Conservation (phyloP, 345 rosid genomes). For the Eucalyptus guilfoylei region DNA sequence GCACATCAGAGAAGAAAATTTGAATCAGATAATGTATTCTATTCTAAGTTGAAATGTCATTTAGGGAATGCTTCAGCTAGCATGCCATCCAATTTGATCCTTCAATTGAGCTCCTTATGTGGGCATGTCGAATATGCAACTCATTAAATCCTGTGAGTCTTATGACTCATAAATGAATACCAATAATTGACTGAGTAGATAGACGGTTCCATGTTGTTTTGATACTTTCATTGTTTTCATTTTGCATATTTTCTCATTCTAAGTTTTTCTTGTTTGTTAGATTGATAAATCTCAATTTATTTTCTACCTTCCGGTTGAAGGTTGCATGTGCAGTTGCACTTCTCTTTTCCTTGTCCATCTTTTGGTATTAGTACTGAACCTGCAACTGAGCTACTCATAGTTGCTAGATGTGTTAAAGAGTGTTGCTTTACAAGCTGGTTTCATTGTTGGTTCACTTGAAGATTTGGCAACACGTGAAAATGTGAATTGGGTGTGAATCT, state of each 20-base stretch:
- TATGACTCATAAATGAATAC: not conserved
- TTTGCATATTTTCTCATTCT: not conserved
- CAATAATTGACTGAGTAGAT: not conserved
- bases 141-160: constrained; percentile 64
- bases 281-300: not conserved
- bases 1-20: not conserved
- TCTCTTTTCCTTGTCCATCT: not conserved
- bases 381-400: not conserved
- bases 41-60: not conserved
- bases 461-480: not conserved
- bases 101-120: constrained; percentile 21
- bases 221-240: not conserved
- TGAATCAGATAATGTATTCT: not conserved
- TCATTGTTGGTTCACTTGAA: not conserved
- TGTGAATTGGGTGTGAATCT: not conserved
- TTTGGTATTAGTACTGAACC: not conserved
- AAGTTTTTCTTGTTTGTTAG: not conserved
- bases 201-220: not conserved
- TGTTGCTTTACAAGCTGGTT: not conserved
- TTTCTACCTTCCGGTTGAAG: not conserved
- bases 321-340: not conserved
- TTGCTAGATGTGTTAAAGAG: not conserved
- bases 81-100: constrained; percentile 3
- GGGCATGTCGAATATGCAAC: constrained; percentile 70
- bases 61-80: constrained; percentile 9